Base-by-base conservation (phyloP, 495 filamentous ascomycete species). In the Penicillium bovifimosum region DNA sequence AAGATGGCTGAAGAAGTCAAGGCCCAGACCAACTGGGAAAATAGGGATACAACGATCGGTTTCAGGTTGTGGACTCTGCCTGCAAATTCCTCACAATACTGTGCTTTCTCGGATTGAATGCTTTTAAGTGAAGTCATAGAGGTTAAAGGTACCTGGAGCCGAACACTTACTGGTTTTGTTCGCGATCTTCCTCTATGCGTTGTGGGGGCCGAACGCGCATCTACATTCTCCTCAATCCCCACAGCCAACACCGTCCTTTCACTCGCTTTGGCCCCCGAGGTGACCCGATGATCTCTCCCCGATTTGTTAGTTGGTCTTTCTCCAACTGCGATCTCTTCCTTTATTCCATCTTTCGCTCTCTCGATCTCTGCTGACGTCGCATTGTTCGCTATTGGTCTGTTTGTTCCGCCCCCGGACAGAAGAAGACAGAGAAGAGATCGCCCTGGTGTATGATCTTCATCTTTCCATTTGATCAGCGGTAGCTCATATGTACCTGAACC, bases 211-310 rank as follows among this genome's bases (percentile, higher is more conserved):
- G 14, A 13, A 13, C 13, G 2, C 10, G 0, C 6, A 14, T 6
- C 13, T 6, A 35, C 9, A 14, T 35, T n/a, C 86, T 85, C 5
- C 66, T 87, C 79, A 87, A 46, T 24, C 20, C 20, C 20, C 20
- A 24, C 20, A 4, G 20, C 2, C 20, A 24, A 24, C 20, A 2
- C 20, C 20, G 20, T 24, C 20, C 4, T 24, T 24, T 4, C 20
- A 24, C 20, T 24, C 76, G 81, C 1, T 88, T 88, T 54, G 85
- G 86, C 38, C 36, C 17, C 17, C 9, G 20, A 24, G 20, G 20
- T 24, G 20, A 24, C 20, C 20, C 20, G 17, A 40, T 0, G 17
- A 40, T 40, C 38, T 9, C n/a, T 40, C 24, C 38, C 18, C 3
- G 17, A 20, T 40, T 24, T 1, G 16, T 40, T 40, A 40, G 20